Percentiles rank a stretch among this genome's conserved stretches.
Evolutionary conservation across 1,284 basidiomycete genomes (phyloP).

Genomic region (Coniferiporia sulphurascens): DNA sequence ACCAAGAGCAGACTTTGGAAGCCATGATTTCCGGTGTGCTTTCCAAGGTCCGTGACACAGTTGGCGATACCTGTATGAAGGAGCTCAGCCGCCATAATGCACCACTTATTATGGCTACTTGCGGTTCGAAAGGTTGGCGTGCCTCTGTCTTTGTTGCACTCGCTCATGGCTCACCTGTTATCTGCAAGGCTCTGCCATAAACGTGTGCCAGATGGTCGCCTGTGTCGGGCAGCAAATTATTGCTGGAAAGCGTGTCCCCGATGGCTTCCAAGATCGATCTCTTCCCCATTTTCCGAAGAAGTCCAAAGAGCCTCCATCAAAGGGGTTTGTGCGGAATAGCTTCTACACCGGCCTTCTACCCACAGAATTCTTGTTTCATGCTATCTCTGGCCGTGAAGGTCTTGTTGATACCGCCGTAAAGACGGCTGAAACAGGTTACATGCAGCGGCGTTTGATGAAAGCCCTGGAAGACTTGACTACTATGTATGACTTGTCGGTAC

Average conservation of each 20-base stretch:
- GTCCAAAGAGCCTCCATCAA: slow-evolving; percentile 94
- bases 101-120: slow-evolving; percentile 98
- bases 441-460: slow-evolving; percentile 99
- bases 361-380: slow-evolving; percentile 98
- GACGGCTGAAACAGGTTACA: slow-evolving; percentile 99
- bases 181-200: slow-evolving; percentile 87
- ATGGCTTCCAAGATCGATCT: slow-evolving; percentile 99
- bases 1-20: slow-evolving; percentile 97
- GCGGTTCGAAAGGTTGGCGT: slow-evolving; percentile 89
- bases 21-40: slow-evolving; percentile 91
- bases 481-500: slow-evolving; percentile 95
- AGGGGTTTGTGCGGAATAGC: slow-evolving; percentile 97
- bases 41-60: slow-evolving; percentile 92
- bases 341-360: slow-evolving; percentile 95
- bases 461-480: slow-evolving; percentile 96
- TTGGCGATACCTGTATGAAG: slow-evolving; percentile 97
- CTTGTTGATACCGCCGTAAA: slow-evolving; percentile 99
- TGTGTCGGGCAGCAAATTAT: slow-evolving; percentile 99
- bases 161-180: background rate
- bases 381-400: slow-evolving; percentile 98
- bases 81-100: slow-evolving; percentile 96
- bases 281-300: slow-evolving; percentile 98
- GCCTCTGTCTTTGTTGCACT: background rate
- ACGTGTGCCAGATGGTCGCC: slow-evolving; percentile 99
- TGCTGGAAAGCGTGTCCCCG: slow-evolving; percentile 94